Percentiles rank a stretch among this genome's conserved stretches.
Conservation (phyloP, 148 eudicot species). For the Mesembryanthemum crystallinum region DNA sequence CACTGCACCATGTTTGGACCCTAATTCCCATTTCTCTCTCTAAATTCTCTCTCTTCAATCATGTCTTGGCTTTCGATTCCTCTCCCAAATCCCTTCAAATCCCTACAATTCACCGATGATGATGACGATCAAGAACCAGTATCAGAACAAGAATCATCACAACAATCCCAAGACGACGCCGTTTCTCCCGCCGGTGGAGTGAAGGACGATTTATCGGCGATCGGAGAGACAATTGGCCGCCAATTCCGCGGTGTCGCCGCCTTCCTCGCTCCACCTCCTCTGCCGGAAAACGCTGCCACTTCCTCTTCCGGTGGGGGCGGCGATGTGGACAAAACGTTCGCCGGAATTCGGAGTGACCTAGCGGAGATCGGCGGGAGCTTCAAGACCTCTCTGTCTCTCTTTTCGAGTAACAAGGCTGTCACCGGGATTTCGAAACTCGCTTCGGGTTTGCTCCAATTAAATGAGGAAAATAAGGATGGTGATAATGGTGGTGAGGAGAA, state of each 20-base stretch:
- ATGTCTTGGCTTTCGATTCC: conserved; percentile 46
- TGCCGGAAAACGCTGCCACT: not conserved
- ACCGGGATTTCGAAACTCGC: conserved; percentile 51
- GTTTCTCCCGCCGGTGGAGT: conserved; percentile 28
- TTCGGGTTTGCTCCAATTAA: conserved; percentile 44
- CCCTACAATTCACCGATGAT: conserved; percentile 24
- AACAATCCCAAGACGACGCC: not conserved
- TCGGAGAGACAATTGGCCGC: conserved; percentile 50
- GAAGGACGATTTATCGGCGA: conserved; percentile 42
- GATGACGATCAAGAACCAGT: conserved; percentile 20
- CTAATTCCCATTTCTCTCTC: conserved; percentile 22
- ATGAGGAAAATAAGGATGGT: conserved; percentile 19
- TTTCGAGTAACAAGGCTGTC: conserved; percentile 44
- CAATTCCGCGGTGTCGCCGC: conserved; percentile 62
- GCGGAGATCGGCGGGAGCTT: conserved; percentile 66
- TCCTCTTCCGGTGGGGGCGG: not conserved
- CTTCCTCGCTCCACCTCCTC: conserved; percentile 69
- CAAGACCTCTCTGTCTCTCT: conserved; percentile 48
- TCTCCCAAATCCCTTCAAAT: conserved; percentile 57
- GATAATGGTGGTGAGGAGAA: conserved; percentile 3
- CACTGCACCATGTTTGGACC: conserved; percentile 3
- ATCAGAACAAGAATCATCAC: not conserved
- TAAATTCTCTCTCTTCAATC: conserved; percentile 13
- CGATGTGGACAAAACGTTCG: conserved; percentile 25
- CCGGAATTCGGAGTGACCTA: conserved; percentile 57